Base-by-base conservation (phyloP, 1,139 yeast species). In the Magnusiomyces suaveolens region DNA sequence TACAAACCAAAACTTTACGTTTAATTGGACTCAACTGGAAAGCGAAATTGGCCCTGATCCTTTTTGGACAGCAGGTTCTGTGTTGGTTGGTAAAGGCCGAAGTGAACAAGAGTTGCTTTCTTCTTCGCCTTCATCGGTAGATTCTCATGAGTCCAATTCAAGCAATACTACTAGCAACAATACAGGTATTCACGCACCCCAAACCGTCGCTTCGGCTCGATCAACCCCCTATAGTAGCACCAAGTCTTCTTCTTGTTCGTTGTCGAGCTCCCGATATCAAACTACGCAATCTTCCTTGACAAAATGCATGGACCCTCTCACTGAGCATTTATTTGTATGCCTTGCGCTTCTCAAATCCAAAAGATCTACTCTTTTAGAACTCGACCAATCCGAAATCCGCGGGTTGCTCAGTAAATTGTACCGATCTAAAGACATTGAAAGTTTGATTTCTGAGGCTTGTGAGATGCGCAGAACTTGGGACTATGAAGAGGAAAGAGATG, bases 381-480 rank as follows among this genome's bases (percentile, higher is more conserved):
- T 88, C 60, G 97, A 90, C 65, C 95, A 87, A 66, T 83, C 87
- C 60, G 97, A 90, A 70, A 87, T 88, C 44, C 76, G 90, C 51
- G 95, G 89, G 65, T 82, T 81, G 61, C 74, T 90, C 59, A 80
- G 82, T 54, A 77, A 85, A 56, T 65, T 78, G 21, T 76, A 78
- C 53, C 63, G 70, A 57, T 69, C 66, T 29, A 66, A 67, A 44
- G 87, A 83, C 64, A 80, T 84, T 67, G 90, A 84, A 63, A 81
- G 81, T 59, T 78, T 88, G 38, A 75, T 88, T 48, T 72, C 73
- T 52, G 95, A 85, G 67, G 90, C 95, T 1, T 95, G 95, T 20
- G 95, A 87, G 63, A 74, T 87, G 52, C 88, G 95, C 95, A 75
- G 96, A 58, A 84, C 83, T 62, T 87, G 95, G 89, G 72, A 85